Conservation (phyloP, 2,329 filamentous ascomycete genomes). For the Colletotrichum sojae region DNA sequence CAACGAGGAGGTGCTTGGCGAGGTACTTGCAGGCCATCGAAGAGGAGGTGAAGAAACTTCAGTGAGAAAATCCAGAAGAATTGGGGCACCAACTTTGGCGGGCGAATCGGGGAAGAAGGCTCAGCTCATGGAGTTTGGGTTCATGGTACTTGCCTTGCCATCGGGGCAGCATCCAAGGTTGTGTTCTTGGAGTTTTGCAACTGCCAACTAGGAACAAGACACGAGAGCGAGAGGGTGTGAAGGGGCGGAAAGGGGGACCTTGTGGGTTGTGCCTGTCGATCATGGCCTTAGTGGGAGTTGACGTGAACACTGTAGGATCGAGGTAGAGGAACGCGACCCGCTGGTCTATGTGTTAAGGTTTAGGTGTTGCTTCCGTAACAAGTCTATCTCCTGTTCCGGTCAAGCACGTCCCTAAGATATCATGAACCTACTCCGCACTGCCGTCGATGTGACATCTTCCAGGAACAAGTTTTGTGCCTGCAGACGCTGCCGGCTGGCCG, state of each 20-base stretch:
- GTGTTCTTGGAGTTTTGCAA: slow-evolving; percentile 12
- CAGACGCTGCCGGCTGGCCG: slow-evolving; percentile 7
- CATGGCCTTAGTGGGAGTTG: slow-evolving; percentile 30
- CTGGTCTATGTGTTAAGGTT: neutral
- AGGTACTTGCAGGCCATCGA: slow-evolving; percentile 22
- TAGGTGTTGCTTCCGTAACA: neutral
- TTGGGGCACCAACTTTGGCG: slow-evolving; percentile 3
- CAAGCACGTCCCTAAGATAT: too few relatives aligned
- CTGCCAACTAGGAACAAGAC: slow-evolving; percentile 21
- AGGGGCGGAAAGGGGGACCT: slow-evolving; percentile 1
- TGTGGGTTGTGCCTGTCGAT: slow-evolving; percentile 37
- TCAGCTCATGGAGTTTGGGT: slow-evolving; percentile 13
- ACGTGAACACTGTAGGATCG: slow-evolving; percentile 14
- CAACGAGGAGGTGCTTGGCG: slow-evolving; percentile 23
- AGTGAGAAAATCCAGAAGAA: slow-evolving; percentile 1
- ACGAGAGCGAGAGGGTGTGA: slow-evolving; percentile 33
- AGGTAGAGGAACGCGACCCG: slow-evolving; percentile 4
- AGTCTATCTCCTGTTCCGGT: too few relatives aligned
- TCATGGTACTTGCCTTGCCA: slow-evolving; percentile 9
- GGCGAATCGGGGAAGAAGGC: slow-evolving; percentile 33
- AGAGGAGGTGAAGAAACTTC: slow-evolving; percentile 27
- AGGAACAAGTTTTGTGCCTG: slow-evolving; percentile 34
- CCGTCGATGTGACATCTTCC: neutral
- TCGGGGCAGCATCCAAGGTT: slow-evolving; percentile 12
- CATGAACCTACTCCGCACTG: neutral